Conservation (phyloP, 164 flowering plant genomes). For the Cinnamomum micranthum region DNA sequence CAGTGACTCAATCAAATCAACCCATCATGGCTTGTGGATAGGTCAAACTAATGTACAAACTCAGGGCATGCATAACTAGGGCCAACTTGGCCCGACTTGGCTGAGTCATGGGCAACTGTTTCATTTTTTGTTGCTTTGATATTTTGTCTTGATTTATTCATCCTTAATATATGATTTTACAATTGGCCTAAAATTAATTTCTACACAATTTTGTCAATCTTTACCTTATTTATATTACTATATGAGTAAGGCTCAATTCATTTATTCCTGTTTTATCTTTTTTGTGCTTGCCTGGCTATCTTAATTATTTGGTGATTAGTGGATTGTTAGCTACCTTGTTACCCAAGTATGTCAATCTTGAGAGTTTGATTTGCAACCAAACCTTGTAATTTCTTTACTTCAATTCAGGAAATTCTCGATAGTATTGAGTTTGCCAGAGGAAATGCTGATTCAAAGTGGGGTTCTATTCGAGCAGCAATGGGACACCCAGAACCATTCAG, state of each 20-base stretch:
- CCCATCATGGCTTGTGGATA: too few relatives aligned
- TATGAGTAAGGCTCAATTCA: too few relatives aligned
- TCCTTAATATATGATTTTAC: too few relatives aligned
- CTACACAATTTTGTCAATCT: not conserved
- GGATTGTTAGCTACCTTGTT: not conserved
- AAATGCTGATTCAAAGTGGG: constrained; percentile 66
- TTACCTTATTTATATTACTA: not conserved
- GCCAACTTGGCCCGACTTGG: too few relatives aligned
- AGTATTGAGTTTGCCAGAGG: constrained; percentile 94
- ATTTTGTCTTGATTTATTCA: too few relatives aligned
- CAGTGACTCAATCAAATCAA: too few relatives aligned
- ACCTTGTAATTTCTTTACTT: not conserved
- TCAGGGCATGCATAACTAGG: too few relatives aligned
- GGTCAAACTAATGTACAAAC: too few relatives aligned
- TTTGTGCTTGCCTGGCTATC: not conserved
- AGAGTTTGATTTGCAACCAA: too few relatives aligned
- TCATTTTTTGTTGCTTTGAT: too few relatives aligned
- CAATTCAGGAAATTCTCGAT: constrained; percentile 74
- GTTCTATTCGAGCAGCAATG: constrained; percentile 87
- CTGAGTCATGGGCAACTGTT: too few relatives aligned
- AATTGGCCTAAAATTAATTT: too few relatives aligned
- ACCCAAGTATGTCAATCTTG: not conserved
- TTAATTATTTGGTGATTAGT: not conserved
- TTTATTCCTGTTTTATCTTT: not conserved
- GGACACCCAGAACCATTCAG: constrained; percentile 93